phyloP scores from a whole-genome alignment of 2,329 filamentous ascomycete species.

The Aspergillus glaucus region DNA sequence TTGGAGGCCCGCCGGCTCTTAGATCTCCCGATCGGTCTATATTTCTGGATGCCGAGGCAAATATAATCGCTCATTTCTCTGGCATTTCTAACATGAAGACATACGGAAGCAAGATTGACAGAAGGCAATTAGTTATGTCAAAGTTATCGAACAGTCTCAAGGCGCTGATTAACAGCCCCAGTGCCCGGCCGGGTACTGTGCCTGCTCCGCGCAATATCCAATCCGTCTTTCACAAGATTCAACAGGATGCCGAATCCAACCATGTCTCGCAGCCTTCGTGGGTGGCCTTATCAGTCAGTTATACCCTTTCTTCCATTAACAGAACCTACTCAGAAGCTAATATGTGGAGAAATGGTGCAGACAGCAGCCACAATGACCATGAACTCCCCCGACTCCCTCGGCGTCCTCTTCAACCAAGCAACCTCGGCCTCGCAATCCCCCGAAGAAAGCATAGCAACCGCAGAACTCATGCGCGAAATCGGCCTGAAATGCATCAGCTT shows the following conservation, averaged over 20 bases:
- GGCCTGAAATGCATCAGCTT: conserved; percentile 44
- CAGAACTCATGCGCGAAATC: conserved; percentile 41
- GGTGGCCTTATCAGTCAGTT: conserved; percentile 57
- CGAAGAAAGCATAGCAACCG: conserved; percentile 23
- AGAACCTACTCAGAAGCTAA: neutral
- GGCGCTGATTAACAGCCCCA: conserved; percentile 64
- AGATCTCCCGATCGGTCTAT: conserved; percentile 4
- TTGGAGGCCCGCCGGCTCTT: neutral
- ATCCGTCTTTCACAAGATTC: conserved; percentile 59
- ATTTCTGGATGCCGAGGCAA: conserved; percentile 5
- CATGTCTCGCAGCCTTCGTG: conserved; percentile 60
- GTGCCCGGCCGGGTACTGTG: conserved; percentile 59
- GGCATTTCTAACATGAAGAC: neutral
- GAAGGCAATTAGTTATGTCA: conserved; percentile 51
- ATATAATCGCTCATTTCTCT: neutral
- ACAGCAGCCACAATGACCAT: conserved; percentile 78
- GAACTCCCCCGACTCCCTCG: conserved; percentile 73
- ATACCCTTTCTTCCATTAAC: neutral
- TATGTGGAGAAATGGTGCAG: conserved; percentile 31
- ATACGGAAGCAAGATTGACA: neutral
- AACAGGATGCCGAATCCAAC: conserved; percentile 55
- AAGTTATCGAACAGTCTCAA: conserved; percentile 68
- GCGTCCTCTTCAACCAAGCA: conserved; percentile 51
- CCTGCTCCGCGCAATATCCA: conserved; percentile 59
- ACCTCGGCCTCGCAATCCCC: conserved; percentile 19